Conservation (phyloP, 352 stramenopile genomes). For the Globisporangium emineosum region DNA sequence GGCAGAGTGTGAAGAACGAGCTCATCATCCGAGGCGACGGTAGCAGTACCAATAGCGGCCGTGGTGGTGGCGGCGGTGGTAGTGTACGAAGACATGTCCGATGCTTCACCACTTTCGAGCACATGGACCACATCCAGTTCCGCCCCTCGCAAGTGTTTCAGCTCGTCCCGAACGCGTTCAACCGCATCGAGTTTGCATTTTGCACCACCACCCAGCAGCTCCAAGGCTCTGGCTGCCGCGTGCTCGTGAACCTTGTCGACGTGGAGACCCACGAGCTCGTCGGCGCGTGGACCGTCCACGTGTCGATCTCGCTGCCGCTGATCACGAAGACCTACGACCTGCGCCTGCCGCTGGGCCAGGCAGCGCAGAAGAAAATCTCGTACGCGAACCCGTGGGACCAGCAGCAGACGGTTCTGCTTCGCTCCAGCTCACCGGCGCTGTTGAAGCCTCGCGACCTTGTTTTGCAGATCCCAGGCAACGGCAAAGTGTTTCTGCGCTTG, state of each 20-base stretch:
- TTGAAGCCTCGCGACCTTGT: conserved; percentile 71
- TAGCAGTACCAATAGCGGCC: conserved; percentile 12
- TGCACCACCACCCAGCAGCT: conserved; percentile 48
- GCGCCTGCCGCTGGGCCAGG: conserved; percentile 44
- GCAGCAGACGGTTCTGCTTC: conserved; percentile 75
- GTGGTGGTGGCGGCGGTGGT: not conserved
- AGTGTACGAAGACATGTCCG: conserved; percentile 25
- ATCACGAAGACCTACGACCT: conserved; percentile 94
- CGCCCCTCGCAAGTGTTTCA: conserved; percentile 80
- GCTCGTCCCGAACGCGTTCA: conserved; percentile 89
- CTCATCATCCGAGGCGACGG: conserved; percentile 88
- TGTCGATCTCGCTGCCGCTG: conserved; percentile 63
- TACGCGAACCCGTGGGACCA: conserved; percentile 93
- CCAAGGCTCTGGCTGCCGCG: conserved; percentile 21
- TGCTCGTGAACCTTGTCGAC: conserved; percentile 89
- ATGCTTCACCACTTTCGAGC: conserved; percentile 50
- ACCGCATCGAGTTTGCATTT: conserved; percentile 84
- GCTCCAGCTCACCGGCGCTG: conserved; percentile 70
- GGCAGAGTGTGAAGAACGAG: conserved; percentile 81
- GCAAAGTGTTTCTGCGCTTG: conserved; percentile 54
- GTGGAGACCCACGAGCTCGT: conserved; percentile 89
- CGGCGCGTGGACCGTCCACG: conserved; percentile 83
- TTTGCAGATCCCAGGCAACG: conserved; percentile 46
- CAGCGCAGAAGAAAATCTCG: conserved; percentile 90
- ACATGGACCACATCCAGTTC: conserved; percentile 58